phyloP scores from a whole-genome alignment of 2,329 filamentous ascomycete species.

The Neonectria sp. region DNA sequence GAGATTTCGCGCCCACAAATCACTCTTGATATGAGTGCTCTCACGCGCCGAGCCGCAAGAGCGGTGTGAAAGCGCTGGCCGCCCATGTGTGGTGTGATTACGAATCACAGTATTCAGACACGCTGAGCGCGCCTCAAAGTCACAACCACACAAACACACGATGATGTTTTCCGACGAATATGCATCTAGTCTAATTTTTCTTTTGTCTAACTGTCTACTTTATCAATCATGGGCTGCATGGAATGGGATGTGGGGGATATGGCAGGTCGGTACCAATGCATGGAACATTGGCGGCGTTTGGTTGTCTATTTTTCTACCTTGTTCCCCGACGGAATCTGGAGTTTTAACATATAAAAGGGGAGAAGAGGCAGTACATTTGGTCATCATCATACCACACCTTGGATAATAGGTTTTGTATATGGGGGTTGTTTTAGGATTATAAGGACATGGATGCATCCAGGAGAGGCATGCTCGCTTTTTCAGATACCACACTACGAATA shows the following conservation, averaged over 20 bases:
- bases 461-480: conserved; percentile 42
- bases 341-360: conserved; percentile 43
- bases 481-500: conserved; percentile 47
- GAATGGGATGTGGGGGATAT: conserved; percentile 26
- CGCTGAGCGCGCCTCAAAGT: conserved; percentile 6
- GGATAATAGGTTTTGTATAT: conserved; percentile 9
- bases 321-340: conserved; percentile 32
- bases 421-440: conserved; percentile 20
- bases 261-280: conserved; percentile 20
- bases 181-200: conserved; percentile 33
- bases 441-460: conserved; percentile 39
- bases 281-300: conserved; percentile 38
- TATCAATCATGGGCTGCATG: conserved; percentile 40
- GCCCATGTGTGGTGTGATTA: conserved; percentile 39
- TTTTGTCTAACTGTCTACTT: conserved; percentile 38
- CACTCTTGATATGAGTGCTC: conserved; percentile 45
- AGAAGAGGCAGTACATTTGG: conserved; percentile 14
- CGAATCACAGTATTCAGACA: conserved; percentile 2
- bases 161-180: conserved; percentile 36
- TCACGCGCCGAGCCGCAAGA: conserved; percentile 44
- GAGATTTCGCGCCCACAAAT: conserved; percentile 63
- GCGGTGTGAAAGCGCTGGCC: conserved; percentile 45
- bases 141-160: conserved; percentile 22
- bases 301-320: conserved; percentile 29
- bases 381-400: conserved; percentile 11